Evolutionary conservation across 176 grass and related monocot species (phyloP), one percentile per base, ranked within the genome.

Genomic region (Triticum dicoccoides): DNA sequence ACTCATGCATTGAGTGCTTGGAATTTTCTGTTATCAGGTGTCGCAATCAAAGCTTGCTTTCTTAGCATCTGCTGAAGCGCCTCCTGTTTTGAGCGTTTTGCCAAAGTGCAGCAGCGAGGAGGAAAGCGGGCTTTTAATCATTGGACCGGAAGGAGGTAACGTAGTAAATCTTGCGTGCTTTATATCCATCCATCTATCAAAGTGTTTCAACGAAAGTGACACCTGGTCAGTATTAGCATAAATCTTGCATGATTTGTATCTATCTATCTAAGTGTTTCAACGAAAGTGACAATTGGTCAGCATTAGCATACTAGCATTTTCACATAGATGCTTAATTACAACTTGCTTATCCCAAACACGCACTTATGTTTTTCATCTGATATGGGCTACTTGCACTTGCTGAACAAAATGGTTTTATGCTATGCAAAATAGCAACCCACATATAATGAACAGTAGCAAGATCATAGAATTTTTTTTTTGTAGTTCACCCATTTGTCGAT

Each of bases 101-200:
- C 73, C 92, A 5, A 81, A 91, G 24, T 92, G 80, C 17, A 79
- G 49, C 18, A 61, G 12, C n/a, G 87, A 94, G 64, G 87, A 94
- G 64, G 82, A 94, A 49, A 98, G 32, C 11, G 93, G 96, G 73
- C 13, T 94, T 85, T 78, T 98, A 32, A 90, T 98, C 89, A 34
- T 98, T 89, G 96, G 96, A 49, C 96, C 92, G 66, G 96, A 96
- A 92, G 96, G 96, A 83, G 96, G 93, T 92, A 88, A 63, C 20
- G 10, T 10, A 65, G 7, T 7, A 70, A 82, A 69, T 82, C 14
- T 61, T 20, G 8, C 61, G 5, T 29, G 21, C 2, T 67, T 81
- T 13, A 27, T 65, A 56, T 65, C 52, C 64, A 49, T 49, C 45
- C 1, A 51, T 52, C 14, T 58, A 52, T 52, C 49, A 18, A 52